Conservation (phyloP, 78 protist genomes). For the Planoprotostelium fungivorum region DNA sequence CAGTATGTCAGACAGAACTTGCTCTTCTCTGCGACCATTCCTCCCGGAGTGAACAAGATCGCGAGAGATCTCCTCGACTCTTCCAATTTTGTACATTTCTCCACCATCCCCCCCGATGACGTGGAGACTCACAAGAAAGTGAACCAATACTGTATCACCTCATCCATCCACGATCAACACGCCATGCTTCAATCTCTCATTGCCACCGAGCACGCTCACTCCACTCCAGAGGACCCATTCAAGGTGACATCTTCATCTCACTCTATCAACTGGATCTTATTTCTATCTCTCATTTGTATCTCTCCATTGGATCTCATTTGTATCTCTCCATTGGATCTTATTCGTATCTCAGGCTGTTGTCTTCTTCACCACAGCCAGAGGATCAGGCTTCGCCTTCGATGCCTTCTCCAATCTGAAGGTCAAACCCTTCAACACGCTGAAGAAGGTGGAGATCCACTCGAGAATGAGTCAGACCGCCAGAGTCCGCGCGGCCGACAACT, state of each 20-base stretch:
- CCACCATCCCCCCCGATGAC: slow-evolving; percentile 30
- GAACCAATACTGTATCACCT: background rate
- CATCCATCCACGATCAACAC: background rate
- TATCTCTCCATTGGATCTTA: too few relatives aligned
- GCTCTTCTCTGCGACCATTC: slow-evolving; percentile 63
- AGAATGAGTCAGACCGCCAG: slow-evolving; percentile 36
- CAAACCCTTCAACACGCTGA: background rate
- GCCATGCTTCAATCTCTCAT: background rate
- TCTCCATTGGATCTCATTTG: too few relatives aligned
- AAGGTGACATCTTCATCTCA: background rate
- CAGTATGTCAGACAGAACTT: slow-evolving; percentile 50
- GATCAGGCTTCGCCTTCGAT: slow-evolving; percentile 1
- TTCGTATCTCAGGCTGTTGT: background rate
- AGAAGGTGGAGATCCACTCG: slow-evolving; percentile 51
- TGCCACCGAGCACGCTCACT: background rate
- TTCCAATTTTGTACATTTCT: slow-evolving; percentile 5
- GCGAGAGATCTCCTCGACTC: background rate
- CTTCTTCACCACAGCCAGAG: background rate
- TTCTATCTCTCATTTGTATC: too few relatives aligned
- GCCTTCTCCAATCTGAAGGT: slow-evolving; percentile 4
- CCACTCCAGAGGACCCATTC: background rate
- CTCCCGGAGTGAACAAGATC: background rate
- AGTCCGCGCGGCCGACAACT: background rate
- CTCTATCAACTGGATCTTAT: too few relatives aligned
- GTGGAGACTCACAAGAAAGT: slow-evolving; percentile 19